Percentiles rank a stretch among this genome's conserved stretches.
Conservation (phyloP, 106 monocot species). For the Dendrobium huoshanense region DNA sequence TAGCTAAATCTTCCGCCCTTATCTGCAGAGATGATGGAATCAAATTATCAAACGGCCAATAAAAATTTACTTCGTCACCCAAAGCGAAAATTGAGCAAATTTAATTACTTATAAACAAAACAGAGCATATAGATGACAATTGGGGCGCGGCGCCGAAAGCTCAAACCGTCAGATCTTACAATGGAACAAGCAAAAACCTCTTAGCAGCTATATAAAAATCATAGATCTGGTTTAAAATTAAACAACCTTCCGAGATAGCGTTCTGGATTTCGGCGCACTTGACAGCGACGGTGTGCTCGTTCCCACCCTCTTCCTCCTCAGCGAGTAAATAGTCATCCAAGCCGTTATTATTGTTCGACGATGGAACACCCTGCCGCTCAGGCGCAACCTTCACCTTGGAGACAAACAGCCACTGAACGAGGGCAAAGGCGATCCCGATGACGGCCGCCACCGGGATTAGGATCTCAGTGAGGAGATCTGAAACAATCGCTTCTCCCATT, state of each 20-base stretch:
- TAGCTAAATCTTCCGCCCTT: too few relatives aligned
- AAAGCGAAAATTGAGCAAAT: too few relatives aligned
- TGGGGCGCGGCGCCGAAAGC: background rate
- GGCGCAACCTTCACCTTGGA: slow-evolving; percentile 66
- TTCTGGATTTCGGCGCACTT: slow-evolving; percentile 96
- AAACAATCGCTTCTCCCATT: slow-evolving; percentile 45
- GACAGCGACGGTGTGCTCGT: slow-evolving; percentile 60
- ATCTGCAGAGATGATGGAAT: too few relatives aligned
- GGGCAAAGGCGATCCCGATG: slow-evolving; percentile 70
- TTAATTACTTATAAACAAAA: too few relatives aligned
- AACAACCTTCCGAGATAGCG: slow-evolving; percentile 86
- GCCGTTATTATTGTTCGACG: slow-evolving; percentile 38
- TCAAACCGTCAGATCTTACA: background rate
- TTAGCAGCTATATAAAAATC: background rate
- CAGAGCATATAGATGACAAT: background rate
- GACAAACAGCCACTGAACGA: slow-evolving; percentile 73
- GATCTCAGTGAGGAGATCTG: slow-evolving; percentile 72
- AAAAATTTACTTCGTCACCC: too few relatives aligned
- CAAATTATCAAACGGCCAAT: too few relatives aligned
- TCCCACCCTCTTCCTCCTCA: slow-evolving; percentile 87
- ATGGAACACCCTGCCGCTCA: slow-evolving; percentile 14
- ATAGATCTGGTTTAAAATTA: slow-evolving; percentile 4
- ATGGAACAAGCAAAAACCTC: background rate
- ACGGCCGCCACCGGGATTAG: slow-evolving; percentile 70
- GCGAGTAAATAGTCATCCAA: slow-evolving; percentile 42